phyloP scores from a whole-genome alignment of 2,329 filamentous ascomycete genomes.

The Exserohilum turcica region DNA sequence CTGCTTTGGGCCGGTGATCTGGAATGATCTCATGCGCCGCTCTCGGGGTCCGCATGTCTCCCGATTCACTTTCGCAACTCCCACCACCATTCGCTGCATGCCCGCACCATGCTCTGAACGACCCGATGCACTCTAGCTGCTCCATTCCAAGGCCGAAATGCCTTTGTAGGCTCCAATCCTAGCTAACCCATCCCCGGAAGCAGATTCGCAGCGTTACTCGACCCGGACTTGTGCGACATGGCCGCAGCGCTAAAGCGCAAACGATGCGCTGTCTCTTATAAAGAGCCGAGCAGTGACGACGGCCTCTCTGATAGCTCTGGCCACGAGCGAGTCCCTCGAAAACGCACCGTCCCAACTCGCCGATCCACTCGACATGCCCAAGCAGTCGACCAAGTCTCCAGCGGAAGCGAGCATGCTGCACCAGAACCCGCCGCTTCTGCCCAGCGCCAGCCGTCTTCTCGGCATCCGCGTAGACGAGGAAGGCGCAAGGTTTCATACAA shows the following conservation, averaged over 20 bases:
- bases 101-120: not conserved
- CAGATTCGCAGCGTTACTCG: not conserved
- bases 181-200: not conserved
- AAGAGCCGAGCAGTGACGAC: conserved; percentile 45
- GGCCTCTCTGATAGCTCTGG: conserved; percentile 31
- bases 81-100: not conserved
- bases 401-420: conserved; percentile 12
- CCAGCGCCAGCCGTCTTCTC: conserved; percentile 2
- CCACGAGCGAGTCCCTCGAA: conserved; percentile 12
- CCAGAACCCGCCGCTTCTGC: conserved; percentile 10
- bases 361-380: conserved; percentile 32
- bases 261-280: conserved; percentile 44
- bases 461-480: conserved; percentile 17
- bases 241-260: conserved; percentile 43
- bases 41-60: conserved; percentile 12
- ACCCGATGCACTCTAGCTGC: conserved; percentile 8
- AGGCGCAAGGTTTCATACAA: conserved; percentile 37
- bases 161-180: not conserved
- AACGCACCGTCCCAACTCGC: conserved; percentile 29
- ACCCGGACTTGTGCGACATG: conserved; percentile 24
- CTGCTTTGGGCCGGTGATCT: not conserved
- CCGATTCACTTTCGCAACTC: conserved; percentile 6
- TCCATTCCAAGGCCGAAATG: conserved; percentile 4
- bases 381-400: conserved; percentile 21
- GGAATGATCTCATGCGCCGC: conserved; percentile 11